Percentiles rank a stretch among this genome's conserved stretches.
phyloP scores from a whole-genome alignment of 805 yeast genomes.

The Zygosaccharomyces bisporus region DNA sequence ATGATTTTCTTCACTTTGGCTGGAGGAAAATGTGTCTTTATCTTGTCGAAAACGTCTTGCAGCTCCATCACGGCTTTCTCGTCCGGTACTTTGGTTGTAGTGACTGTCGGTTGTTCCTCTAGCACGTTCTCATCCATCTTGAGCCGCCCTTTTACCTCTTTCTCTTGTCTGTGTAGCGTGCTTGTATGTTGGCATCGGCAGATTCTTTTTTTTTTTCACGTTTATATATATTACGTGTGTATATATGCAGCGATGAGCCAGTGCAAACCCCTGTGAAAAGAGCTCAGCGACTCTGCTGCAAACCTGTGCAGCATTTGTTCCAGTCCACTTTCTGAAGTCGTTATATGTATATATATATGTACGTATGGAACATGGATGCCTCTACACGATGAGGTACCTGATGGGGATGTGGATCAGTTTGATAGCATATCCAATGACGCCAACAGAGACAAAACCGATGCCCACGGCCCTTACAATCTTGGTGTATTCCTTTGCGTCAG shows the following conservation, averaged over 20 bases:
- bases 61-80: conserved; percentile 15
- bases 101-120: conserved; percentile 2
- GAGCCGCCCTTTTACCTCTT: background rate
- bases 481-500: conserved; percentile 80
- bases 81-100: conserved; percentile 6
- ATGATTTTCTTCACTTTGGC: conserved; percentile 93
- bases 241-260: conserved; percentile 4
- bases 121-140: conserved; percentile 5
- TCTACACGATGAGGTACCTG: conserved; percentile 86
- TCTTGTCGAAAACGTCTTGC: conserved; percentile 35
- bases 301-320: too few species aligned
- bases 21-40: conserved; percentile 82
- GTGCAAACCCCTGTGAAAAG: background rate
- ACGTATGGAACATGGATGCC: background rate
- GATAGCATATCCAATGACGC: conserved; percentile 93
- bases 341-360: conserved; percentile 1
- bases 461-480: conserved; percentile 94
- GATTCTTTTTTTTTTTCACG: conserved; percentile 2
- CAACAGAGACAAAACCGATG: conserved; percentile 95
- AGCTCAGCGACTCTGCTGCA: too few species aligned
- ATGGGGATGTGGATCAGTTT: conserved; percentile 93
- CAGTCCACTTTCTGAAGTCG: too few species aligned
- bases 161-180: background rate
- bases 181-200: background rate
- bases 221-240: too few species aligned